Conservation (phyloP, 225 moss, liverwort and hornwort species). For the Marchantia polymorpha region DNA sequence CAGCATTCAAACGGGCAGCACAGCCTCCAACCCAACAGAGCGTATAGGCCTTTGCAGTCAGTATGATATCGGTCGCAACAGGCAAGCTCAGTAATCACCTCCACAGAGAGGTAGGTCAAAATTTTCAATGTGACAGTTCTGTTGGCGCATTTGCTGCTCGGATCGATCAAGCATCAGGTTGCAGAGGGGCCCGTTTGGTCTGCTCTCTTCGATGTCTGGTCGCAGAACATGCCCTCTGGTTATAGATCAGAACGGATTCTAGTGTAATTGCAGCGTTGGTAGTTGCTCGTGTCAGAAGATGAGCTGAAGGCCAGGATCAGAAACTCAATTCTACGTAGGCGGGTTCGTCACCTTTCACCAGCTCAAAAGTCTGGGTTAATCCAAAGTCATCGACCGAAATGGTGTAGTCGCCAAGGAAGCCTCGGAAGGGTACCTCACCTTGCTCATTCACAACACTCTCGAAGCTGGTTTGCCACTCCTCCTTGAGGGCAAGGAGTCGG, state of each 20-base stretch:
- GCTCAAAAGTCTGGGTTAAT: slow-evolving; percentile 44
- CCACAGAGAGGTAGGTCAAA: neutral
- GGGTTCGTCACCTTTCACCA: slow-evolving; percentile 40
- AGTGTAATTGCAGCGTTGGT: neutral
- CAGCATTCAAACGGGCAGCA: neutral
- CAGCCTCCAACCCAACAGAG: neutral
- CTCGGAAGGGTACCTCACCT: slow-evolving; percentile 58
- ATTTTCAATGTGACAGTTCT: neutral
- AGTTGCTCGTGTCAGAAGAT: too few relatives aligned
- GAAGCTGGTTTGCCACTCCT: slow-evolving; percentile 70
- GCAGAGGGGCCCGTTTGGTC: neutral
- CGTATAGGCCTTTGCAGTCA: too few relatives aligned
- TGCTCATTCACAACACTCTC: slow-evolving; percentile 36
- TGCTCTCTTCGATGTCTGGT: too few relatives aligned
- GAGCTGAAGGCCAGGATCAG: neutral
- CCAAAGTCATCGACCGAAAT: slow-evolving; percentile 48
- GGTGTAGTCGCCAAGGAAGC: slow-evolving; percentile 61
- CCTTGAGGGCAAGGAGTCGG: slow-evolving; percentile 62
- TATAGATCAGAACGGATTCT: neutral
- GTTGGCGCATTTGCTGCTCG: neutral
- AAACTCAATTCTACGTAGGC: neutral
- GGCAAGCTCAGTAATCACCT: neutral
- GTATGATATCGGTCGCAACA: too few relatives aligned
- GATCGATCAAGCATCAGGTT: neutral
- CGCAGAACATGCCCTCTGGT: neutral